phyloP scores from a whole-genome alignment of 768 basidiomycete genomes.

The Trametes cinnabarina region DNA sequence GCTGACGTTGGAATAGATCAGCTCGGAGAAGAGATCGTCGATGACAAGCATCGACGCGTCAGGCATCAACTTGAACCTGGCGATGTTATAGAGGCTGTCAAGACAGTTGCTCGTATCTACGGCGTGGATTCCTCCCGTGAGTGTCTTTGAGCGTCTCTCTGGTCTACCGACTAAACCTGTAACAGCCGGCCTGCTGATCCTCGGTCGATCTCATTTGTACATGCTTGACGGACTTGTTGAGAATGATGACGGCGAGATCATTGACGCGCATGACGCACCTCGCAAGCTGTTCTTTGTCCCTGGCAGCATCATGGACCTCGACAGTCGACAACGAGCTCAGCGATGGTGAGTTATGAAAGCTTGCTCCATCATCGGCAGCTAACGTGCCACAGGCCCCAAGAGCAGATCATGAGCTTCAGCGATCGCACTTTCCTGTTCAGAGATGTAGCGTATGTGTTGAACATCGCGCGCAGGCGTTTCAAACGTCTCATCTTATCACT shows the following conservation, averaged over 20 bases:
- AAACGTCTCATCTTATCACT: background rate
- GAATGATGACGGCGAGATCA: conserved; percentile 81
- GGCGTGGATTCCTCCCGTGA: conserved; percentile 91
- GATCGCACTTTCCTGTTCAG: conserved; percentile 87
- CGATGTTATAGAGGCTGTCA: conserved; percentile 84
- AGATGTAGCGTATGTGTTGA: conserved; percentile 74
- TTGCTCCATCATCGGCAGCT: background rate
- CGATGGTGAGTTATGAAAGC: conserved; percentile 58
- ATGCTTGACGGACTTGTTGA: conserved; percentile 90
- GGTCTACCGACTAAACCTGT: background rate
- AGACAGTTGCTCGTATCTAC: conserved; percentile 82
- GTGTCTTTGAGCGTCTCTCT: conserved; percentile 27
- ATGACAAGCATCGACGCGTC: conserved; percentile 86
- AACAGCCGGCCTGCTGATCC: conserved; percentile 81
- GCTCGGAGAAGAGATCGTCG: conserved; percentile 73
- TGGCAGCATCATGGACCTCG: conserved; percentile 77
- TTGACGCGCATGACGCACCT: conserved; percentile 85
- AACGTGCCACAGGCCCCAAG: conserved; percentile 59
- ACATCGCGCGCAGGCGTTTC: too few species aligned
- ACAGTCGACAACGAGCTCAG: conserved; percentile 76
- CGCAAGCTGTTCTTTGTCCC: conserved; percentile 79
- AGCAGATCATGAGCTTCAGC: conserved; percentile 73
- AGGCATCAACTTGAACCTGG: conserved; percentile 85
- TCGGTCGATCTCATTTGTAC: conserved; percentile 82
- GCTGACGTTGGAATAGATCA: conserved; percentile 39